Evolutionary conservation across 1,284 basidiomycete species (phyloP).

Genomic region (Apiotrichum laibachii): DNA sequence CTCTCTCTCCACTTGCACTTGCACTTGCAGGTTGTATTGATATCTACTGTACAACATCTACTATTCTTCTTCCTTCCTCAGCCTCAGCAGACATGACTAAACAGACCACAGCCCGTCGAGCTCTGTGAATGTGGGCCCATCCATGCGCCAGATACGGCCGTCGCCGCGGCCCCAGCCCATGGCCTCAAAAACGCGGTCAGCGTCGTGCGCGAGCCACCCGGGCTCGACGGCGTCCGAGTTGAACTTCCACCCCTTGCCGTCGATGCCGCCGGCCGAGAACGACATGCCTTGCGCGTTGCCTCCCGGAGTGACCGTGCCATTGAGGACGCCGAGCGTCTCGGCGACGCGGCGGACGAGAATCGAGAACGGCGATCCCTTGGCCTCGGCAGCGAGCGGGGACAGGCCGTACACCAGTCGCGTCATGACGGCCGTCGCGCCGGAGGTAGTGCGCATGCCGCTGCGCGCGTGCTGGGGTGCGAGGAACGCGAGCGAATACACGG

Average conservation of each 20-base stretch:
- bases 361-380: slow-evolving; percentile 58
- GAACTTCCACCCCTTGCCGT: slow-evolving; percentile 72
- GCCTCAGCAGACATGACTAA: too few species aligned
- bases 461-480: slow-evolving; percentile 73
- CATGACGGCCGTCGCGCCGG: slow-evolving; percentile 50
- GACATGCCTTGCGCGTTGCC: slow-evolving; percentile 32
- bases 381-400: slow-evolving; percentile 51
- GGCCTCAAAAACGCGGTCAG: slow-evolving; percentile 58
- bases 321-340: slow-evolving; percentile 79
- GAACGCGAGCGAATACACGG: slow-evolving; percentile 82
- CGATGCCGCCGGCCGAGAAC: slow-evolving; percentile 58
- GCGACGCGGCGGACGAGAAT: slow-evolving; percentile 71
- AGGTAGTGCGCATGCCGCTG: slow-evolving; percentile 60
- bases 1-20: too few species aligned
- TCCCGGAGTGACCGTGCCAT: slow-evolving; percentile 56
- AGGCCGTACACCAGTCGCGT: slow-evolving; percentile 52
- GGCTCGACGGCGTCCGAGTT: slow-evolving; percentile 66
- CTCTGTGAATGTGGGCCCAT: slow-evolving; percentile 37
- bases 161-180: slow-evolving; percentile 22
- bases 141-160: slow-evolving; percentile 30
- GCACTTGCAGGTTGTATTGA: too few species aligned
- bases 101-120: slow-evolving; percentile 39
- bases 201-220: slow-evolving; percentile 70
- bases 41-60: too few species aligned
- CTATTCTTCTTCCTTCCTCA: too few species aligned